phyloP scores from a whole-genome alignment of 257 asterid genomes.

The Coffea eugenioides region DNA sequence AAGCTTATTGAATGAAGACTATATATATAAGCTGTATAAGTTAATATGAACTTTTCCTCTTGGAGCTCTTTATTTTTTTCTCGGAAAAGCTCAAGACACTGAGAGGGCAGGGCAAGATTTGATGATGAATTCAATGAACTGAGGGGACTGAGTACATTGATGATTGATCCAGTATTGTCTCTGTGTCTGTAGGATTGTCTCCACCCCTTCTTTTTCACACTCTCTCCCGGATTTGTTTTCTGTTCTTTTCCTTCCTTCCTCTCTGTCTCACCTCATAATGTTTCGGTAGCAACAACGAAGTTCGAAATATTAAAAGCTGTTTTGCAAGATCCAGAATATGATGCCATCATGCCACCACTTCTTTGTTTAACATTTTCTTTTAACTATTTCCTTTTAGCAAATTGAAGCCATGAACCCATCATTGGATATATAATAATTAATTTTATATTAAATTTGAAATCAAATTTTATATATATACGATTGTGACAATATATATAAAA shows the following conservation, averaged over 20 bases:
- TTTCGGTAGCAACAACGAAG: slow-evolving; percentile 5
- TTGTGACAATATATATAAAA: too few species aligned
- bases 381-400: background rate
- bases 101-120: slow-evolving; percentile 1
- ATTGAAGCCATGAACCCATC: background rate
- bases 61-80: background rate
- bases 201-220: background rate
- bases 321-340: slow-evolving; percentile 22
- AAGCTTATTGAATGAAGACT: background rate
- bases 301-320: slow-evolving; percentile 9
- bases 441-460: too few species aligned
- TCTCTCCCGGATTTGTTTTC: background rate
- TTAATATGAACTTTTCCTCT: background rate
- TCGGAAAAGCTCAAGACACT: slow-evolving; percentile 17
- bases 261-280: slow-evolving; percentile 13
- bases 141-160: background rate
- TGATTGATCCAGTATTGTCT: background rate
- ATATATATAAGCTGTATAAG: background rate
- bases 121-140: slow-evolving; percentile 28
- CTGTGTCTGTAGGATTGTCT: slow-evolving; percentile 10
- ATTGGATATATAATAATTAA: too few species aligned
- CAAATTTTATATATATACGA: too few species aligned
- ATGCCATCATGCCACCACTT: background rate
- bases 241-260: slow-evolving; percentile 14
- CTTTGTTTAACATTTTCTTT: slow-evolving; percentile 16